Percentiles rank a stretch among this genome's conserved stretches.
These are phyloP conservation scores for Colletotrichum cordylinicola DNA, from an alignment of 2,329 filamentous ascomycete species.

Conservation along the genomic window DNA sequence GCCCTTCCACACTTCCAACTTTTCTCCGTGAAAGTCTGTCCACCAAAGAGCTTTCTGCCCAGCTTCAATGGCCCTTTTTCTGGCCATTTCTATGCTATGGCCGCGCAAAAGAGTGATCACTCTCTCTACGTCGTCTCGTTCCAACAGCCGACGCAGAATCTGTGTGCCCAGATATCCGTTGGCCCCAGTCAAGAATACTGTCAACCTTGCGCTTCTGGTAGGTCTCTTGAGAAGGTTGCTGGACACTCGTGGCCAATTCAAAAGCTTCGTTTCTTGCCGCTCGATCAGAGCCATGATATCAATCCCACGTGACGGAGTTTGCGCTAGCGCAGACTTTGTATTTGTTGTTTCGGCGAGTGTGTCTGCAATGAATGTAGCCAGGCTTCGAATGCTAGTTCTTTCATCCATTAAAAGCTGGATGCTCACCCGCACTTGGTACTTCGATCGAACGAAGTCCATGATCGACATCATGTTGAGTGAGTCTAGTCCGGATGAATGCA, in stretches of 20 bases:
- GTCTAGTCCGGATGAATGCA: slow-evolving; percentile 5
- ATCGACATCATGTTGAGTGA: slow-evolving; percentile 17
- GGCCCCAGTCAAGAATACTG: background rate
- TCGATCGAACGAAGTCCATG: slow-evolving; percentile 9
- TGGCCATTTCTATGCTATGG: background rate
- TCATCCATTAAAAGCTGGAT: slow-evolving; percentile 16
- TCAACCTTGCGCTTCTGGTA: background rate
- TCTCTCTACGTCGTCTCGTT: background rate
- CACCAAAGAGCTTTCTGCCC: background rate
- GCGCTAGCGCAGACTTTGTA: rapidly evolving
- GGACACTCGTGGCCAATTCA: background rate
- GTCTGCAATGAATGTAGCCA: background rate
- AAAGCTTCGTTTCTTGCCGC: background rate
- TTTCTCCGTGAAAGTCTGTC: slow-evolving; percentile 3
- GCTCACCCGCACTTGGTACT: background rate
- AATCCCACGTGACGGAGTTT: rapidly evolving
- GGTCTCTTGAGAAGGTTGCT: too few relatives aligned
- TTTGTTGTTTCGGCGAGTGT: too few relatives aligned
- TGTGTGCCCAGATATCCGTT: slow-evolving; percentile 7
- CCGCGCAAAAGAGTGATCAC: background rate
- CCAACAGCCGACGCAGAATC: slow-evolving; percentile 1
- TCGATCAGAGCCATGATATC: background rate
- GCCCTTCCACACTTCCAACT: background rate
- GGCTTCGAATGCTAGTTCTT: background rate
- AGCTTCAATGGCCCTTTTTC: background rate